Base-by-base conservation (phyloP, 306 rosid genomes). In the Herpetospermum pedunculosum region DNA sequence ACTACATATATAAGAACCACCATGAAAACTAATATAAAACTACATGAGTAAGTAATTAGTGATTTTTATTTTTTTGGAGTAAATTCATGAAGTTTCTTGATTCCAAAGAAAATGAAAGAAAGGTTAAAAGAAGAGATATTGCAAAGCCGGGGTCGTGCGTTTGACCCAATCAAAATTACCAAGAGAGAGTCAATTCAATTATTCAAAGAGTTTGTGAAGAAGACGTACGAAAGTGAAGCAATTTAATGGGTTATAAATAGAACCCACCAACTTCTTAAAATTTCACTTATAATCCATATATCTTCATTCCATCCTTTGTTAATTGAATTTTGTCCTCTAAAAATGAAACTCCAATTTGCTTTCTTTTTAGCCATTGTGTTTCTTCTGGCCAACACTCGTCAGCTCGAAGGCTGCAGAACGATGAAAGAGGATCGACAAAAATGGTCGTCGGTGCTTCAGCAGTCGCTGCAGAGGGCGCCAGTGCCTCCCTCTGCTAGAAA, bases 391-490 rank as follows among this genome's bases (percentile, higher is more conserved):
- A 32, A 37, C 68, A 16, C 35, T 29, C n/a, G 32, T 37, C 4
- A 2, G 0, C 21, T 3, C 5, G 43, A 59, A 59, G 25, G 41
- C 16, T 15, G 21, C 25, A 30, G 68, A 32, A 59, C 3, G 10
- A 16, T 59, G 68, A 59, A 65, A 21, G 5, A 10, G 8, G 72
- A 63, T 11, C 28, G 5, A 10, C 70, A 35, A 35, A 19, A 37
- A 0, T 34, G 47, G 70, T 8, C 30, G n/a, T 10, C 16, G 50
- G 19, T 65, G 30, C 30, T 37, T 65, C 72, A 40, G 1, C 72
- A 65, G 32, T 65, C 72, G 4, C 32, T 65, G 72, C 72, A 65
- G 15, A 19, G 72, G 26, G 72, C n/a, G 4, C 72, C 72, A 11
- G 72, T 65, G 4, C 72, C 72, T 65, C 72, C 72, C 10, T 34